Conservation (phyloP, 1,139 yeast species). For the Diutina sp. region DNA sequence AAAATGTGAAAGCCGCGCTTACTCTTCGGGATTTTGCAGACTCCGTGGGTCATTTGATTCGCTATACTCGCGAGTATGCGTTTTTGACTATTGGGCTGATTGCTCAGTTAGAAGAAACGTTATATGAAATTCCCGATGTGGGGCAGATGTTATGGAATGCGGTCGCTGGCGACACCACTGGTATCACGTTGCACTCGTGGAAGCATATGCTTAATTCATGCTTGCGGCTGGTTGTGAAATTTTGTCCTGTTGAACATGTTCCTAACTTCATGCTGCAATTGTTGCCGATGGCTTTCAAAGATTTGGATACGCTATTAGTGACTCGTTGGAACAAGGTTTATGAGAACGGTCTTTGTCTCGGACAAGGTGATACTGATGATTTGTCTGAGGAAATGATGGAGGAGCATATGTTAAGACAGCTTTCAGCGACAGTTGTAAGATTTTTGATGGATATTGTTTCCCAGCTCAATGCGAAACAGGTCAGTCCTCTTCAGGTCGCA, state of each 20-base stretch:
- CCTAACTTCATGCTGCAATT: slow-evolving; percentile 63
- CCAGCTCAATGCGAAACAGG: slow-evolving; percentile 38
- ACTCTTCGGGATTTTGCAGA: slow-evolving; percentile 95
- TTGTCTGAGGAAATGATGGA: slow-evolving; percentile 98
- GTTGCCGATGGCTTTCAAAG: slow-evolving; percentile 61
- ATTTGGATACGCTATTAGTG: slow-evolving; percentile 58
- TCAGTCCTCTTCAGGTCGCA: slow-evolving; percentile 47
- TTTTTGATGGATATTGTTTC: slow-evolving; percentile 82
- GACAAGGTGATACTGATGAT: slow-evolving; percentile 63
- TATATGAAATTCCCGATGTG: slow-evolving; percentile 76
- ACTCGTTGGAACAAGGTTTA: slow-evolving; percentile 67
- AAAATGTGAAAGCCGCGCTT: slow-evolving; percentile 85
- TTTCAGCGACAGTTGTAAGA: slow-evolving; percentile 88
- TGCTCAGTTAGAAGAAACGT: slow-evolving; percentile 78
- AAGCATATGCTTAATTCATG: slow-evolving; percentile 89
- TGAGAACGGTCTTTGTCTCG: slow-evolving; percentile 55
- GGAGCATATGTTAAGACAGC: slow-evolving; percentile 83
- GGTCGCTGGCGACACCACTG: slow-evolving; percentile 71
- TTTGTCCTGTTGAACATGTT: slow-evolving; percentile 68
- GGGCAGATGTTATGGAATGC: slow-evolving; percentile 75
- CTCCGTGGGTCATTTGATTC: slow-evolving; percentile 90
- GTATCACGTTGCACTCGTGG: slow-evolving; percentile 93
- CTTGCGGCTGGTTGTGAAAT: slow-evolving; percentile 72
- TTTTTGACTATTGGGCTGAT: slow-evolving; percentile 83
- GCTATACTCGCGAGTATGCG: slow-evolving; percentile 94